Evolutionary conservation across 768 basidiomycete genomes (phyloP).

Genomic region (Tephrocybe sp.): DNA sequence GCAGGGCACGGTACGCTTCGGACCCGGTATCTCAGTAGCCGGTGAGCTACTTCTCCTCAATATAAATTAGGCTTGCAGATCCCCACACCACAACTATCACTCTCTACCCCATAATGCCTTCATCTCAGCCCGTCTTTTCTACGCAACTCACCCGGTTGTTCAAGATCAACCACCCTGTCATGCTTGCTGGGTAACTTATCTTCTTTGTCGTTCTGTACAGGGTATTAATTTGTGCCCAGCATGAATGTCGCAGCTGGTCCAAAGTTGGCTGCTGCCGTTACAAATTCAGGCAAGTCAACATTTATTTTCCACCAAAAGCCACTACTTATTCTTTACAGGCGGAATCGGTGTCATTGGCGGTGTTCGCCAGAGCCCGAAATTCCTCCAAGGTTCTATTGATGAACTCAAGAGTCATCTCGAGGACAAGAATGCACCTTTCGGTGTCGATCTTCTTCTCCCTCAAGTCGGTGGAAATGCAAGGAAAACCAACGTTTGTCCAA

Average conservation of each 20-base stretch:
- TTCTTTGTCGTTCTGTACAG: slow-evolving; percentile 1
- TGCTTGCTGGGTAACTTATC: slow-evolving; percentile 62
- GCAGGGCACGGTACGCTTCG: slow-evolving; percentile 5
- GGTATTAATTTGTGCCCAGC: slow-evolving; percentile 27
- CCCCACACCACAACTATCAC: slow-evolving; percentile 6
- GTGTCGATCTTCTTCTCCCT: slow-evolving; percentile 82
- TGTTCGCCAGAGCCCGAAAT: slow-evolving; percentile 66
- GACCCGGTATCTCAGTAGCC: neutral
- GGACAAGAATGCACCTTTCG: slow-evolving; percentile 73
- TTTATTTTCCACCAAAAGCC: neutral
- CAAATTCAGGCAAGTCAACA: slow-evolving; percentile 64
- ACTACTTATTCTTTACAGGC: slow-evolving; percentile 29
- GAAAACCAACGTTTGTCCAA: slow-evolving; percentile 64
- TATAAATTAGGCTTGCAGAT: slow-evolving; percentile 8
- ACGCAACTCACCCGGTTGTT: slow-evolving; percentile 78
- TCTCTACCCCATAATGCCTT: slow-evolving; percentile 49
- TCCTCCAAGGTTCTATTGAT: slow-evolving; percentile 62
- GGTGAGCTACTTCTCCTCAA: neutral
- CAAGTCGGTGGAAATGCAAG: slow-evolving; percentile 79
- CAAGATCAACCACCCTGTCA: slow-evolving; percentile 77
- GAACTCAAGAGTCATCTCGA: slow-evolving; percentile 75
- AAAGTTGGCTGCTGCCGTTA: slow-evolving; percentile 83
- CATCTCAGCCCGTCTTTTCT: slow-evolving; percentile 60
- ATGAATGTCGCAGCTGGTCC: slow-evolving; percentile 91
- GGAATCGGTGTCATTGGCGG: slow-evolving; percentile 91